Percentiles rank a stretch among this genome's conserved stretches.
Evolutionary conservation across 2,329 filamentous ascomycete genomes (phyloP).

Genomic region (Exophiala aquamarina): DNA sequence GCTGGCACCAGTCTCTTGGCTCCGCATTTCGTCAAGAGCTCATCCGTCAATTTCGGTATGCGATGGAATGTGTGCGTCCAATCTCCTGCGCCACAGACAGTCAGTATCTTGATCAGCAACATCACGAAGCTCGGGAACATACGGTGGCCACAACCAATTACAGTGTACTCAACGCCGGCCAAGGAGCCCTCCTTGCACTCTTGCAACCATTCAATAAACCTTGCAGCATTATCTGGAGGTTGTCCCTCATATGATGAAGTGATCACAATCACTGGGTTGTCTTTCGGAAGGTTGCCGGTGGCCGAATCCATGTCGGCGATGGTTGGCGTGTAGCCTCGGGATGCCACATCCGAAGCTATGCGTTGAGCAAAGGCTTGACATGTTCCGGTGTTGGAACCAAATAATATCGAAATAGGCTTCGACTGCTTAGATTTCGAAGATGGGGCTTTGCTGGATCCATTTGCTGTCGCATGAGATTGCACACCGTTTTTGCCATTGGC

Average conservation of each 20-base stretch:
- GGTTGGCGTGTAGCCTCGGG: slow-evolving; percentile 51
- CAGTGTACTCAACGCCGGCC: slow-evolving; percentile 60
- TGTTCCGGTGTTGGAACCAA: slow-evolving; percentile 72
- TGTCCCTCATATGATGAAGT: slow-evolving; percentile 73
- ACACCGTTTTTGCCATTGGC: slow-evolving; percentile 1
- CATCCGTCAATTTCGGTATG: slow-evolving; percentile 63
- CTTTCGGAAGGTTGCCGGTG: slow-evolving; percentile 58
- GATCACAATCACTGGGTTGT: slow-evolving; percentile 64
- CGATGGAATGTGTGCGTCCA: slow-evolving; percentile 63
- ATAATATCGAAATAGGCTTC: slow-evolving; percentile 60
- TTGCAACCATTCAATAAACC: slow-evolving; percentile 69
- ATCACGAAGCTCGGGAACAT: not conserved
- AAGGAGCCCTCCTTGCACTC: slow-evolving; percentile 51
- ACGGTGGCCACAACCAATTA: slow-evolving; percentile 67
- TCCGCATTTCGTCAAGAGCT: slow-evolving; percentile 50
- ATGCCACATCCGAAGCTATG: slow-evolving; percentile 43
- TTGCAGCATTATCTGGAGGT: slow-evolving; percentile 68
- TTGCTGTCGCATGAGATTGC: slow-evolving; percentile 4
- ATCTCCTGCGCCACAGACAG: slow-evolving; percentile 28
- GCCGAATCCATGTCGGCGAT: slow-evolving; percentile 62
- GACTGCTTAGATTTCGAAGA: not conserved
- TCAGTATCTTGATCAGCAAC: slow-evolving; percentile 1
- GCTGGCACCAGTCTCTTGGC: slow-evolving; percentile 50
- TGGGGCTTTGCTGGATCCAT: slow-evolving; percentile 27
- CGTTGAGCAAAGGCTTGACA: slow-evolving; percentile 68